Evolutionary conservation across 495 filamentous ascomycete species (phyloP).

Genomic region (Annulohypoxylon maeteangense): DNA sequence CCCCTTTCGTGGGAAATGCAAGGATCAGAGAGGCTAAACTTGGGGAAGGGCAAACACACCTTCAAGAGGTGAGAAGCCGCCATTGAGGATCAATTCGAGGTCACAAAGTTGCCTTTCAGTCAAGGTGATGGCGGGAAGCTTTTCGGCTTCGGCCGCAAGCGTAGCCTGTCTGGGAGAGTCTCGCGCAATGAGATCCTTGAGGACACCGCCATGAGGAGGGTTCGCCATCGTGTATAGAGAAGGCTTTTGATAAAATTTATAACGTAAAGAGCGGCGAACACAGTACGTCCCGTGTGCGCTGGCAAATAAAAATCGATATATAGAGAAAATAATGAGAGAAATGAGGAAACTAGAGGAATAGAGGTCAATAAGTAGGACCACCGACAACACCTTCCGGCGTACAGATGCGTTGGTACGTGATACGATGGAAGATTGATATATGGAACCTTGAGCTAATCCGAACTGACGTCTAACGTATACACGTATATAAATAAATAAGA

Average conservation of each 20-base stretch:
- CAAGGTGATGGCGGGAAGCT: slow-evolving; percentile 82
- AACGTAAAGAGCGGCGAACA: slow-evolving; percentile 1
- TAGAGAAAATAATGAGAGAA: slow-evolving; percentile 2
- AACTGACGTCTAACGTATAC: not conserved
- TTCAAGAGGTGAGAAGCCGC: slow-evolving; percentile 96
- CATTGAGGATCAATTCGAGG: slow-evolving; percentile 93
- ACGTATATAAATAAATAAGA: slow-evolving; percentile 1
- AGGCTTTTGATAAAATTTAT: not conserved
- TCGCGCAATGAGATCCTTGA: slow-evolving; percentile 95
- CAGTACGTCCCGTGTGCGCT: no score
- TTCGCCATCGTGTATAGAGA: slow-evolving; percentile 64
- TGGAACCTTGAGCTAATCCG: not conserved
- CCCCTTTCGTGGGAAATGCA: slow-evolving; percentile 26
- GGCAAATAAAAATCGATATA: slow-evolving; percentile 3
- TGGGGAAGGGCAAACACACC: slow-evolving; percentile 67
- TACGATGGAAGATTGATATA: not conserved
- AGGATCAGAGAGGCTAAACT: not conserved
- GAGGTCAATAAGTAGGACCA: not conserved
- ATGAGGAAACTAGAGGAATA: not conserved
- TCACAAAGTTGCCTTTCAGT: slow-evolving; percentile 96
- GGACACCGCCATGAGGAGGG: slow-evolving; percentile 92
- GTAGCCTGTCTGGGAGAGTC: slow-evolving; percentile 81
- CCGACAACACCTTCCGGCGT: not conserved
- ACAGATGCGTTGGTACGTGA: slow-evolving; percentile 1
- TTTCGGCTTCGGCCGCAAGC: slow-evolving; percentile 85